A percentile compares a stretch with the other conserved stretches of the same genome.
These are phyloP conservation scores for Grammothele lineata DNA, from an alignment of 768 basidiomycete genomes.

Conservation along the genomic window DNA sequence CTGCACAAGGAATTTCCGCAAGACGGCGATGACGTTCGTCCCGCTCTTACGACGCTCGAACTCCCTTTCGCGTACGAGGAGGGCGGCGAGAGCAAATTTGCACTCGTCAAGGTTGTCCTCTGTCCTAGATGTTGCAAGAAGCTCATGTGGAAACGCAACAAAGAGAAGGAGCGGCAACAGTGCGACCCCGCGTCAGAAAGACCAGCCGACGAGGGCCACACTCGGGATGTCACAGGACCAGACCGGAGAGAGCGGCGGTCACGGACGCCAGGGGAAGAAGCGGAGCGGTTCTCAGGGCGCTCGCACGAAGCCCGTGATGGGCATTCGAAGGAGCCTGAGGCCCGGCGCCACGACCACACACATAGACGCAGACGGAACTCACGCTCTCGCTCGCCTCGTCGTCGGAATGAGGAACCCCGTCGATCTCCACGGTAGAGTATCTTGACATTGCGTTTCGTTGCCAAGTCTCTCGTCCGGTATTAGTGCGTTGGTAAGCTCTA, in stretches of 20 bases:
- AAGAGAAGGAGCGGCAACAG: conserved; percentile 43
- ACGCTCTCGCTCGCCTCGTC: conserved; percentile 27
- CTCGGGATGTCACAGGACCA: too few relatives aligned
- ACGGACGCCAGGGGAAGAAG: neutral
- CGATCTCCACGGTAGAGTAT: too few relatives aligned
- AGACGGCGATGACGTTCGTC: conserved; percentile 14
- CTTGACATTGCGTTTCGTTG: too few relatives aligned
- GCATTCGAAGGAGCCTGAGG: too few relatives aligned
- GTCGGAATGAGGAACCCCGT: neutral
- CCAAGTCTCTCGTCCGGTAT: too few relatives aligned
- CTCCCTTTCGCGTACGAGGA: conserved; percentile 89
- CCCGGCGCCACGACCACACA: neutral
- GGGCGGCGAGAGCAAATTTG: conserved; percentile 66
- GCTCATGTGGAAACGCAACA: conserved; percentile 79
- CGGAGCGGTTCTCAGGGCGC: neutral
- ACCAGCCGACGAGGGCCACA: too few relatives aligned
- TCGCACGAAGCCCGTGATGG: too few relatives aligned
- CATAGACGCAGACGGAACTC: conserved; percentile 15
- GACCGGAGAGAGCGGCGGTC: too few relatives aligned
- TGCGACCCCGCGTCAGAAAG: too few relatives aligned
- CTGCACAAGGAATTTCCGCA: conserved; percentile 37
- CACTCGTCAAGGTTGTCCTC: conserved; percentile 87
- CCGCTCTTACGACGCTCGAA: conserved; percentile 69
- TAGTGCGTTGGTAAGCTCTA: too few relatives aligned
- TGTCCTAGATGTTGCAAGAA: conserved; percentile 79